A percentile compares a stretch with the other conserved stretches of the same genome.
Evolutionary conservation across 2,329 filamentous ascomycete species (phyloP).

Genomic region (Phyllosticta citrichinensis): DNA sequence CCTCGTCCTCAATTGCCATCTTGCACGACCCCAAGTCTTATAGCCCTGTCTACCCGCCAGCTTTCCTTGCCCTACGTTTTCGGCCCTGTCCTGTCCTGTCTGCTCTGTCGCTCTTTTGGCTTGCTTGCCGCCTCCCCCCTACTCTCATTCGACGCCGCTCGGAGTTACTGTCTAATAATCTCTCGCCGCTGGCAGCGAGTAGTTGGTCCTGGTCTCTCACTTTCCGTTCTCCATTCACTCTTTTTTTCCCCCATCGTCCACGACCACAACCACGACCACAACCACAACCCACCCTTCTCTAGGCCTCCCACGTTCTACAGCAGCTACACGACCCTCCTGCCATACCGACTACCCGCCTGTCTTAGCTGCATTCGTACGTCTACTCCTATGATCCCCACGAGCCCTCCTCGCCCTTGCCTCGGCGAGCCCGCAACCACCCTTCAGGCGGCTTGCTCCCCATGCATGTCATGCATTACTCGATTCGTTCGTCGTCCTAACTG

Average conservation of each 20-base stretch:
- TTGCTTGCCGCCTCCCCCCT: slow-evolving; percentile 1
- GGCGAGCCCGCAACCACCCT: slow-evolving; percentile 5
- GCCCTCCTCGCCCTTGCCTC: slow-evolving; percentile 12
- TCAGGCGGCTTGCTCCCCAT: slow-evolving; percentile 10
- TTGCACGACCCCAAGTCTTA: background rate
- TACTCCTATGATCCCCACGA: background rate
- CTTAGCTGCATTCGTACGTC: slow-evolving; percentile 62
- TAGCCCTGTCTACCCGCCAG: slow-evolving; percentile 1
- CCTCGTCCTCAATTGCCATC: background rate
- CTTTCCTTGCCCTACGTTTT: slow-evolving; percentile 7
- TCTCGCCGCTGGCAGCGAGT: background rate
- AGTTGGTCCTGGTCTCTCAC: background rate
- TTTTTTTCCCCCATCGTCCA: background rate
- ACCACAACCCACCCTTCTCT: background rate
- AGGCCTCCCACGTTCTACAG: slow-evolving; percentile 1
- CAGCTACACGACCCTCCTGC: background rate
- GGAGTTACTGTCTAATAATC: slow-evolving; percentile 8
- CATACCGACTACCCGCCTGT: slow-evolving; percentile 46
- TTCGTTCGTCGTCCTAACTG: slow-evolving; percentile 1
- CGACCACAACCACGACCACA: background rate
- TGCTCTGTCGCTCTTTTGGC: slow-evolving; percentile 6
- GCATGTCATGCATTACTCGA: slow-evolving; percentile 15
- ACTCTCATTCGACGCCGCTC: slow-evolving; percentile 2
- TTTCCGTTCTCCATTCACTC: background rate
- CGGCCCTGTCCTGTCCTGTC: background rate